Base-by-base conservation (phyloP, 208 protist species). In the Crithidia brevicula region DNA sequence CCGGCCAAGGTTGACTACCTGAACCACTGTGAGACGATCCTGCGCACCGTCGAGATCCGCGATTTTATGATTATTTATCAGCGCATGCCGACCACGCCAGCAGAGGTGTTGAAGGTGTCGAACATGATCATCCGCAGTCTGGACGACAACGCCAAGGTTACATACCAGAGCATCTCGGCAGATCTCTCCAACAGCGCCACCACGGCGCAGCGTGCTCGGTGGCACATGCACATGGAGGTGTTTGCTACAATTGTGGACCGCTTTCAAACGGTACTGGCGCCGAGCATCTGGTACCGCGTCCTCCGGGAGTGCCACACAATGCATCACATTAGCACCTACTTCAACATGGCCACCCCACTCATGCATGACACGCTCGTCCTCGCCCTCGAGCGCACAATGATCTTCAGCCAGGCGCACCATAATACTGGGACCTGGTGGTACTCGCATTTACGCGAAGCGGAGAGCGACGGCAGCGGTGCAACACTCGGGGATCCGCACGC, bases 371-470 rank as follows among this genome's bases (percentile, higher is more conserved):
- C 34, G 9, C 43, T 71, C 0, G 25, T 34, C 11, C 34, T 57
- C 10, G 6, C 62, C 2, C 23, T 65, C 13, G 43, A 62, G 27
- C 28, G 18, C 1, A 36, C 76, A 36, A 57, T 78, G 27, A 33
- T 42, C n/a, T 83, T 72, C 53, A 66, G 40, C 31, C 40, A 69
- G 54, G 30, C 28, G 36, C 67, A 71, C 33, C 28, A 61, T 28
- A 79, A 83, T 51, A 50, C 34, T 42, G 77, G 77, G 10, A 23
- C 3, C 34, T 82, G 77, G 70, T 3, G 49, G 15, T 0, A 43
- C 7, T 7, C 36, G 36, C 36, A 13, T 16, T 40, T 40, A 13
- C 8, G 8, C 36, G 36, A 40, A 40, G 36, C 36, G 8, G 36
- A n/a, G n/a, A n/a, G n/a, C n/a, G n/a, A n/a, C n/a, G n/a, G n/a